phyloP scores from a whole-genome alignment of 2,329 filamentous ascomycete genomes.

The Lecanicillium sp. region DNA sequence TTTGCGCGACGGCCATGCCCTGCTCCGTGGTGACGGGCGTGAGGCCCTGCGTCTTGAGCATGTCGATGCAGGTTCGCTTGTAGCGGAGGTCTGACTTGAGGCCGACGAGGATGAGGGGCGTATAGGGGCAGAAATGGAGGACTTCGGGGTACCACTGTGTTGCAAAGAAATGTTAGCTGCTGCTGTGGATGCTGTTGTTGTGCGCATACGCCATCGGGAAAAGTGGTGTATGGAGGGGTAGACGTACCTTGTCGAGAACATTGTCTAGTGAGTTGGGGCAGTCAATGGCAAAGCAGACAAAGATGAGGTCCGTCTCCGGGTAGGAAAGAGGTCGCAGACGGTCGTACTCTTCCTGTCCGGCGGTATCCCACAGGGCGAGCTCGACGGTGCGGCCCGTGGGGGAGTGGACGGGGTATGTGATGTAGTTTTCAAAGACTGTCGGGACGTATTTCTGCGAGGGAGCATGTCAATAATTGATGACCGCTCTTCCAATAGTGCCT shows the following conservation, averaged over 20 bases:
- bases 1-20: slow-evolving; percentile 76
- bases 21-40: slow-evolving; percentile 92
- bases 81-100: slow-evolving; percentile 94
- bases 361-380: slow-evolving; percentile 95
- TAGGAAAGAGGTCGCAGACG: slow-evolving; percentile 91
- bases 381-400: slow-evolving; percentile 90
- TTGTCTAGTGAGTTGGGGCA: slow-evolving; percentile 98
- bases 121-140: slow-evolving; percentile 96
- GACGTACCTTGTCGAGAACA: slow-evolving; percentile 91
- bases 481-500: not conserved
- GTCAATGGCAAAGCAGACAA: slow-evolving; percentile 98
- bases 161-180: slow-evolving; percentile 1
- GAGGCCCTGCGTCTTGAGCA: slow-evolving; percentile 94
- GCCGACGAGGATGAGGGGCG: slow-evolving; percentile 88
- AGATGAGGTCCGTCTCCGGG: slow-evolving; percentile 94
- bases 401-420: slow-evolving; percentile 88
- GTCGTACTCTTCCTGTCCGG: slow-evolving; percentile 98
- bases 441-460: slow-evolving; percentile 91
- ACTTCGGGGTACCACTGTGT: slow-evolving; percentile 96
- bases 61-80: slow-evolving; percentile 95
- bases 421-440: slow-evolving; percentile 99
- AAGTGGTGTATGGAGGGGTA: too few species aligned
- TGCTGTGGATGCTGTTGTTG: too few species aligned
- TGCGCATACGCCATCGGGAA: too few species aligned
- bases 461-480: slow-evolving; percentile 6